A percentile compares a stretch with the other conserved stretches of the same genome.
Conservation (phyloP, 176 grass and related monocot species). For the Rhynchospora tenuis region DNA sequence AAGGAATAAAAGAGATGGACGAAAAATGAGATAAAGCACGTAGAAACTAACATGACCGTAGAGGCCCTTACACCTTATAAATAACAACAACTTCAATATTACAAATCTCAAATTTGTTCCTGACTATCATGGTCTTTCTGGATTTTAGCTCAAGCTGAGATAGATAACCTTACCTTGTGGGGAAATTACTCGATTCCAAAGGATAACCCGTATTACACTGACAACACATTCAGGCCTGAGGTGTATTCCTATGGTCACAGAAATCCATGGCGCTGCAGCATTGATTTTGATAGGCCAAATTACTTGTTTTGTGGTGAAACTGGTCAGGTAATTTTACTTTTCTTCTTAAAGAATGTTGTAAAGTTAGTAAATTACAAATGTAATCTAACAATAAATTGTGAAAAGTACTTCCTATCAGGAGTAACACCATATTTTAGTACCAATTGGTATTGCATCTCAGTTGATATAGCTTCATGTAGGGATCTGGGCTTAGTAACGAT, state of each 20-base stretch:
- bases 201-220: conserved; percentile 59
- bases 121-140: background rate
- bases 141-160: background rate
- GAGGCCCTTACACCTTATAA: background rate
- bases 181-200: conserved; percentile 79
- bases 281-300: conserved; percentile 57
- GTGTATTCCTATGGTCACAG: conserved; percentile 67
- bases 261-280: conserved; percentile 86
- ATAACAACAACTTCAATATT: background rate
- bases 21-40: background rate
- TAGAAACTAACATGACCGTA: too few relatives aligned
- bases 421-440: too few relatives aligned
- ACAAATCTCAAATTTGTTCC: background rate
- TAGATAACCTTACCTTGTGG: conserved; percentile 17
- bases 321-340: conserved; percentile 35
- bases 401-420: too few relatives aligned
- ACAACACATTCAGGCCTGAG: conserved; percentile 51
- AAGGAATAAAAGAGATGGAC: background rate
- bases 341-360: background rate
- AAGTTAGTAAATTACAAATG: too few relatives aligned
- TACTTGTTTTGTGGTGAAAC: conserved; percentile 72
- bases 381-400: too few relatives aligned
- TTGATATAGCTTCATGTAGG: too few relatives aligned
- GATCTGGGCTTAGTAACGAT: too few relatives aligned
- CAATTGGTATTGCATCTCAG: too few relatives aligned